A percentile compares a stretch with the other conserved stretches of the same genome.
Conservation (phyloP, 805 yeast genomes). For the Priceomyces melissophilus region DNA sequence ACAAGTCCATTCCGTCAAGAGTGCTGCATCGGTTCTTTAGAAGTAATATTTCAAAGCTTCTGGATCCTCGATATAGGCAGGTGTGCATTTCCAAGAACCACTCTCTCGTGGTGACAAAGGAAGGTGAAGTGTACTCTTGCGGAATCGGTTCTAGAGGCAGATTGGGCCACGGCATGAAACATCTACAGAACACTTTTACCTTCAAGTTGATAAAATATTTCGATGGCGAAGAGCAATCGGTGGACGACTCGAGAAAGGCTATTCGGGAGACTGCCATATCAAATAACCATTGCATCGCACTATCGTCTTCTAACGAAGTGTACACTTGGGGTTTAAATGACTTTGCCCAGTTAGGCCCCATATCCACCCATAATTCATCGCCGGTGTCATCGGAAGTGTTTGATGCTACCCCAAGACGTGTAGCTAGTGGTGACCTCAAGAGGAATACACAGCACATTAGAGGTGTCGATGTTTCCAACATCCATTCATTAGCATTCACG, state of each 20-base stretch:
- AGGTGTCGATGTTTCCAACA: constrained; percentile 60
- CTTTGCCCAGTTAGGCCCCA: constrained; percentile 60
- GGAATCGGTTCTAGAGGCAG: constrained; percentile 74
- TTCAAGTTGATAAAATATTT: constrained; percentile 43
- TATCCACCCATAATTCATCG: constrained; percentile 12
- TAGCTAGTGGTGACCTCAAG: constrained; percentile 42
- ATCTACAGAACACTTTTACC: constrained; percentile 33
- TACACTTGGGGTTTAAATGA: constrained; percentile 80
- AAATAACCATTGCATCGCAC: constrained; percentile 63
- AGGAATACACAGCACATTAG: constrained; percentile 23
- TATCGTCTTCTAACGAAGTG: constrained; percentile 51
- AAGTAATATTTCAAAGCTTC: constrained; percentile 10
- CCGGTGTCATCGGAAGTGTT: constrained; percentile 21
- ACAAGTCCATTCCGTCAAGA: constrained; percentile 37
- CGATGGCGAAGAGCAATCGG: not conserved
- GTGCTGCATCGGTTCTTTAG: constrained; percentile 28
- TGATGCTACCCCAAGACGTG: constrained; percentile 37
- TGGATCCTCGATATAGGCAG: constrained; percentile 43
- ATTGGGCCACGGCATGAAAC: constrained; percentile 52
- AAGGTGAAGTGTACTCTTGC: constrained; percentile 52
- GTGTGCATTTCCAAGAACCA: constrained; percentile 63
- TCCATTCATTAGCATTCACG: constrained; percentile 64
- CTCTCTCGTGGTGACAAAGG: constrained; percentile 55
- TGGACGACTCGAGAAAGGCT: constrained; percentile 9
- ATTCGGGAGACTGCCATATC: constrained; percentile 45